These are phyloP conservation scores for Delitschia confertaspora DNA, from an alignment of 495 filamentous ascomycete species.

Conservation along the genomic window DNA sequence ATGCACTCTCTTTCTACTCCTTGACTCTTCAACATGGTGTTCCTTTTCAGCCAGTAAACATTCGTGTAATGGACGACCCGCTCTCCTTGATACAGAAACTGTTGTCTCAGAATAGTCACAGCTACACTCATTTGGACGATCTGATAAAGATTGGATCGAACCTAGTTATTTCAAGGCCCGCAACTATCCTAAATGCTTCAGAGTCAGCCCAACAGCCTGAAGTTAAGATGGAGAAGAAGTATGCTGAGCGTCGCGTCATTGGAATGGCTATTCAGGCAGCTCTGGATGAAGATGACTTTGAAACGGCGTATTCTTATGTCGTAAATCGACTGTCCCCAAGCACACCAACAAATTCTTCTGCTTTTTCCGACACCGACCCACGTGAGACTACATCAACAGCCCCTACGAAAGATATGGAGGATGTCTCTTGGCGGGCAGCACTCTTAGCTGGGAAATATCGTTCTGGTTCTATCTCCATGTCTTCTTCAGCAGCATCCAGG, in stretches of 20 bases:
- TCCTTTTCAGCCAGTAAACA: constrained; percentile 82
- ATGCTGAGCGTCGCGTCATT: constrained; percentile 59
- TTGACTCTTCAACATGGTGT: constrained; percentile 84
- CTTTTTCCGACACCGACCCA: background rate
- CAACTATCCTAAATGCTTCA: constrained; percentile 37
- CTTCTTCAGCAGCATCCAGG: constrained; percentile 37
- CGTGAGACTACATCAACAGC: no score
- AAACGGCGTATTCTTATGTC: constrained; percentile 93
- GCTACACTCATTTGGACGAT: constrained; percentile 80
- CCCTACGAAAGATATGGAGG: constrained; percentile 45
- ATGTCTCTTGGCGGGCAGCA: constrained; percentile 87
- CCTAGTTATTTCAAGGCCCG: constrained; percentile 43
- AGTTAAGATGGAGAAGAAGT: constrained; percentile 20
- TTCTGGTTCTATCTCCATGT: constrained; percentile 47
- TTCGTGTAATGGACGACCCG: constrained; percentile 79
- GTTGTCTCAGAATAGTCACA: constrained; percentile 74
- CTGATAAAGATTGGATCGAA: constrained; percentile 69
- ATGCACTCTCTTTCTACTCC: constrained; percentile 78
- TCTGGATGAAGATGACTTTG: constrained; percentile 80
- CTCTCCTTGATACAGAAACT: constrained; percentile 75
- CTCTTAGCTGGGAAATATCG: constrained; percentile 82
- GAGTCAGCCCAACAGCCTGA: constrained; percentile 38
- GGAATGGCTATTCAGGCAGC: constrained; percentile 86
- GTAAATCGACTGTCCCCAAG: constrained; percentile 53
- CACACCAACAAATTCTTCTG: constrained; percentile 1